These are phyloP conservation scores for Cryptococcus sp. DNA, from an alignment of 1,284 basidiomycete genomes.

Conservation along the genomic window DNA sequence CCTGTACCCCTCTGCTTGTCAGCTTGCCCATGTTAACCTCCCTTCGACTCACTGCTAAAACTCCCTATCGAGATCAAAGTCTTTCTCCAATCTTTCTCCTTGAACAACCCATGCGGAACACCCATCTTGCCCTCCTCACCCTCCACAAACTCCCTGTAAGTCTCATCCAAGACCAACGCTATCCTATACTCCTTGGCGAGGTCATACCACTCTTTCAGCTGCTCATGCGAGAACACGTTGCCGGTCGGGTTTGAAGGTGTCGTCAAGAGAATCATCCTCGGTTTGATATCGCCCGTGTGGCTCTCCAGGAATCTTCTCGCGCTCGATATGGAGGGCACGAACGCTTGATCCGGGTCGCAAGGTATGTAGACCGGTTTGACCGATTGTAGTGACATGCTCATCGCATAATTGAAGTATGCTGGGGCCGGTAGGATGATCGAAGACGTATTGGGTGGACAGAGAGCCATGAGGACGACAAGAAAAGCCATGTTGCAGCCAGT, in stretches of 20 bases:
- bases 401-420: constrained; percentile 78
- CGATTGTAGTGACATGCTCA: constrained; percentile 64
- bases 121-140: constrained; percentile 16
- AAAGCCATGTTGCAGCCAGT: constrained; percentile 49
- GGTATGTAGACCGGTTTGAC: constrained; percentile 60
- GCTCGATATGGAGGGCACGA: constrained; percentile 53
- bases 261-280: constrained; percentile 67
- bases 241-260: constrained; percentile 62
- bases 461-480: constrained; percentile 43
- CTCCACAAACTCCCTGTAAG: constrained; percentile 76
- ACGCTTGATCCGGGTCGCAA: constrained; percentile 56
- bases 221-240: constrained; percentile 58
- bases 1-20: constrained; percentile 62
- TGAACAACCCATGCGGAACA: constrained; percentile 41
- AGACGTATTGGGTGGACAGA: constrained; percentile 65
- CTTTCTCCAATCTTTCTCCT: constrained; percentile 55
- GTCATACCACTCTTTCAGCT: constrained; percentile 60
- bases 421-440: constrained; percentile 71
- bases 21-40: too few relatives aligned
- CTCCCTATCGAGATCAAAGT: constrained; percentile 70
- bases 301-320: constrained; percentile 26
- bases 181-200: constrained; percentile 58
- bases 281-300: constrained; percentile 4
- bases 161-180: constrained; percentile 80
- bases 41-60: constrained; percentile 55